Base-by-base conservation (phyloP, 495 filamentous ascomycete genomes). In the Penicillium cataractarum region DNA sequence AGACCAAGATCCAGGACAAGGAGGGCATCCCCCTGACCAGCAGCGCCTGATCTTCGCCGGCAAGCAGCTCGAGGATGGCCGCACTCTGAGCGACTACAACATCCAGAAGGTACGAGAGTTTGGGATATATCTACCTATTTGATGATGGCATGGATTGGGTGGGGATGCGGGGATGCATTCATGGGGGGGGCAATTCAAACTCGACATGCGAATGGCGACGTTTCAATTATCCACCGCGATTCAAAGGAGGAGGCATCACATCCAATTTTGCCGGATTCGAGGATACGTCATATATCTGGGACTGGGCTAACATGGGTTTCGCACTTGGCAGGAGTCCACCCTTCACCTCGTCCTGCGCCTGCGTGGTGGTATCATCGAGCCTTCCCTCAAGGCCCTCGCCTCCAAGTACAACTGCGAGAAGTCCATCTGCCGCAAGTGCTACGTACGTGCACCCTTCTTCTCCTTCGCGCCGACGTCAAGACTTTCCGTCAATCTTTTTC, bases 381-480 rank as follows among this genome's bases (percentile, higher is more conserved):
- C 95, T 73, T 97, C 92, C 71, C 87, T 99, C 73, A 99, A 99
- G 88, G 96, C 92, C 62, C 89, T 99, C 66, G 95, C 95, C 68
- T 90, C 87, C 83, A 97, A 97, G 86, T 98, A 93, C 88, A 99
- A 99, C 86, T 97, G 94, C 90, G 95, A 99, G 65, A 99, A 99
- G 90, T 91, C 91, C 88, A 97, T 99, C 82, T 99, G 95, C 90
- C 94, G 95, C 84, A 97, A 99, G 88, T 99, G 94, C 89, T 97
- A 97, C 80, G 91, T 93, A 85, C 69, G 89, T 88, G 53, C 15
- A 57, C 35, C 42, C 12, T 22, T 54, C 42, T 22, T 10, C 66
- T 27, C 29, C n/a, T 19, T 33, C 35, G 15, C 40, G 37, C 46
- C 40, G 49, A 29, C 19, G 37, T 61, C 33, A 24, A 33, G 24